Evolutionary conservation across 768 basidiomycete species (phyloP).

Genomic region (Amanita rimosa): DNA sequence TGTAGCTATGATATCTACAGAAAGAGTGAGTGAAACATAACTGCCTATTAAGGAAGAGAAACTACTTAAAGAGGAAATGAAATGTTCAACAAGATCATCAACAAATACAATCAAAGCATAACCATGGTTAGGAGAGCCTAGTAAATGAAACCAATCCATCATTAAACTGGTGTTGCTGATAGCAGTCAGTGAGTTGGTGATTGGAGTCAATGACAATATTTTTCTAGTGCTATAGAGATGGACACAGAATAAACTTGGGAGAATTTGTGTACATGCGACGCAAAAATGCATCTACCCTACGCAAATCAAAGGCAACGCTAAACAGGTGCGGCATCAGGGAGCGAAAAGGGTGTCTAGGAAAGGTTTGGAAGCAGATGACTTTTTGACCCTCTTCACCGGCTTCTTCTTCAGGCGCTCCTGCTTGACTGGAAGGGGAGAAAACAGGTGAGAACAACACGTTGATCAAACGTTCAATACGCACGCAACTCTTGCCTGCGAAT

Average conservation of each 20-base stretch:
- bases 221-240: too few relatives aligned
- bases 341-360: conserved; percentile 83
- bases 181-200: too few relatives aligned
- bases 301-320: background rate
- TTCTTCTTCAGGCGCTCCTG: conserved; percentile 67
- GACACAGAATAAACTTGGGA: background rate
- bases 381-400: conserved; percentile 54
- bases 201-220: too few relatives aligned
- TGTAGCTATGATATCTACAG: too few relatives aligned
- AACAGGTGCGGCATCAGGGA: conserved; percentile 37
- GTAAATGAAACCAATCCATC: too few relatives aligned
- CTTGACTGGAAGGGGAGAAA: conserved; percentile 40
- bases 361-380: conserved; percentile 58
- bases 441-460: background rate
- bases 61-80: too few relatives aligned
- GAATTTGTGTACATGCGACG: background rate
- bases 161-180: too few relatives aligned
- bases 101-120: too few relatives aligned
- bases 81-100: too few relatives aligned
- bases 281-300: background rate
- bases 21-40: too few relatives aligned
- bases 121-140: too few relatives aligned
- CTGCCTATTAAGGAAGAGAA: too few relatives aligned
- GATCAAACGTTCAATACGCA: conserved; percentile 28
- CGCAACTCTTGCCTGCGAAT: conserved; percentile 81